Conservation (phyloP, 2,329 filamentous ascomycete species). For the Calonectria montana region DNA sequence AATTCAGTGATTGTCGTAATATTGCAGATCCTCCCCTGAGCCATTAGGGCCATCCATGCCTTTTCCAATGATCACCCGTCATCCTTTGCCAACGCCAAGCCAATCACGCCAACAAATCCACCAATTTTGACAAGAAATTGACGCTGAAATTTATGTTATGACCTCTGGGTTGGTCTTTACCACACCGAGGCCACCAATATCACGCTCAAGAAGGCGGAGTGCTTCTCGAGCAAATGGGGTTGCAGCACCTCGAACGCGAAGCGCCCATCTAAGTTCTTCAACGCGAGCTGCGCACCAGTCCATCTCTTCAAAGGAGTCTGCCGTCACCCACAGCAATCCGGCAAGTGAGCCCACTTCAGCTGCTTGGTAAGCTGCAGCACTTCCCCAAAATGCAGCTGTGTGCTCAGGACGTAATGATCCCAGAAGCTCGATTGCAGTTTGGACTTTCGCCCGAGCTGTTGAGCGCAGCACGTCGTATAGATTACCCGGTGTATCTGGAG, state of each 20-base stretch:
- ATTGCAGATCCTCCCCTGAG: not conserved
- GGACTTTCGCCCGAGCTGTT: constrained; percentile 53
- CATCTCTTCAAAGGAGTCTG: constrained; percentile 51
- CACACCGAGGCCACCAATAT: constrained; percentile 44
- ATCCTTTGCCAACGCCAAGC: not conserved
- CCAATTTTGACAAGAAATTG: not conserved
- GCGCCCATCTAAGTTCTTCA: constrained; percentile 55
- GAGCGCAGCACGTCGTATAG: constrained; percentile 49
- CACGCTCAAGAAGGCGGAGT: constrained; percentile 52
- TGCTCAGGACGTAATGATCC: constrained; percentile 57
- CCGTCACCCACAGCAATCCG: constrained; percentile 54
- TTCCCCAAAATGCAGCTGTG: constrained; percentile 59
- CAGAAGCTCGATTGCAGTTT: constrained; percentile 54
- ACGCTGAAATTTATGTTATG: constrained; percentile 13
- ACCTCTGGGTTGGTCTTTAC: constrained; percentile 34
- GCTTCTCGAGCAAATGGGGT: constrained; percentile 54
- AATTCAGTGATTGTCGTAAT: not conserved
- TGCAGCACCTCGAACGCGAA: constrained; percentile 53
- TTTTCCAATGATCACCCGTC: not conserved
- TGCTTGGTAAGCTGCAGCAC: constrained; percentile 56
- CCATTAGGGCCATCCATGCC: not conserved
- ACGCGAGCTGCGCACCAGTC: constrained; percentile 52
- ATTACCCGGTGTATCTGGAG: constrained; percentile 43
- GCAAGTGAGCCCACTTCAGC: constrained; percentile 56
- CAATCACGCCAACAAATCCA: not conserved